Base-by-base conservation (phyloP, 208 protist species). In the Lotmaria passim region DNA sequence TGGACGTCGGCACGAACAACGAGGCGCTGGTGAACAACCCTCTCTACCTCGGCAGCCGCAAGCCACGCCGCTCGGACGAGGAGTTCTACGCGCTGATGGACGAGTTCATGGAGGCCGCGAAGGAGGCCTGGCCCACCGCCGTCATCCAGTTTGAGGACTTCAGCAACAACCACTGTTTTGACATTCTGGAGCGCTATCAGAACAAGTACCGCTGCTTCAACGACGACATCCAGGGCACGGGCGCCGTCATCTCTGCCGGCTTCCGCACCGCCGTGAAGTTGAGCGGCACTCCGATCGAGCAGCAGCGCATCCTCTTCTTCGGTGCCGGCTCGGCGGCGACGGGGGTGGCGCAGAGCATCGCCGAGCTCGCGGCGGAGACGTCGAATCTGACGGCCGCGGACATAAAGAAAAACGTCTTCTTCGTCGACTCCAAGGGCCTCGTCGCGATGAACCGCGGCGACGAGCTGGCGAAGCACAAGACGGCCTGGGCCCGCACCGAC, bases 201-300 rank as follows among this genome's bases (percentile, higher is more conserved):
- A 78, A 97, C 59, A 85, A 90, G 73, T 86, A 91, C 69, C 81
- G 90, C 59, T 98, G 90, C 81, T 99, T 99, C 91, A 99, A 99
- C 79, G 98, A 99, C 68, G 98, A 99, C 86, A 99, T 99, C 55
- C 98, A 99, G 86, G 98, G 97, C 71, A 99, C 98, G 33, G 97
- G 96, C 19, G 89, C 97, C 30, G 97, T 99, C 50, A 89, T 98
- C 75, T 79, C 92, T 10, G 90, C 92, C 28, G 94, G 94, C 48
- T 97, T 98, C 76, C 65, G 93, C 50, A 96, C 95, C 63, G 94
- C 94, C 11, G 79, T 95, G 34, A 69, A 87, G 52, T 63, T 95
- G 50, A 85, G 78, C 55, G 69, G 65, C 38, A 53, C 82, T 12
- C 41, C 75, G 15, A 73, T 82, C 23, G 52, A 68, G 14, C 58